Evolutionary conservation across 2,329 filamentous ascomycete genomes (phyloP).

Genomic region (Microcera coccophila): DNA sequence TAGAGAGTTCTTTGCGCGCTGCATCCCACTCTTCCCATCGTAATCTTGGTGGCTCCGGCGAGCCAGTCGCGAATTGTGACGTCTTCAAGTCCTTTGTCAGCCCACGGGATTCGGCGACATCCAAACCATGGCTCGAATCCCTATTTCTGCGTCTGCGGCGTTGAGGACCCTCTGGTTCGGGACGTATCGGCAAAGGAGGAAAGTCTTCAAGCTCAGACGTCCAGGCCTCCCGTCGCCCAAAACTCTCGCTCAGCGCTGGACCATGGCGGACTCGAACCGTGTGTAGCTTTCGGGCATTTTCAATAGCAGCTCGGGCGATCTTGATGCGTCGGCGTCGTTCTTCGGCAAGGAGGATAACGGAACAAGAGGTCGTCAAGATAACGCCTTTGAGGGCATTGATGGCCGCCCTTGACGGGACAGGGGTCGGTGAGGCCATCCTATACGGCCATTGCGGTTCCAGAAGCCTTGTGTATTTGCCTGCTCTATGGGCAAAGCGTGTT

Average conservation of each 20-base stretch:
- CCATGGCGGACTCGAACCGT: slow-evolving; percentile 33
- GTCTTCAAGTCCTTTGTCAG: no score
- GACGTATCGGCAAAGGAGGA: slow-evolving; percentile 10
- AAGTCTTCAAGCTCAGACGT: slow-evolving; percentile 25
- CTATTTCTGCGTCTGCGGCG: slow-evolving; percentile 28
- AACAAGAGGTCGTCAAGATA: slow-evolving; percentile 55
- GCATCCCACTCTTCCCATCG: slow-evolving; percentile 26
- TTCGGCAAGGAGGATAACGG: slow-evolving; percentile 52
- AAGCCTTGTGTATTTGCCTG: slow-evolving; percentile 6
- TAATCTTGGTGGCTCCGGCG: slow-evolving; percentile 8
- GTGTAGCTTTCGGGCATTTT: slow-evolving; percentile 51
- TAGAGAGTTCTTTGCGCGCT: slow-evolving; percentile 12
- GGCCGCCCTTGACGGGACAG: slow-evolving; percentile 52
- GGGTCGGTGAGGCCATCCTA: slow-evolving; percentile 44
- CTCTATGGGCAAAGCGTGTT: background rate
- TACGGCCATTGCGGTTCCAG: slow-evolving; percentile 25
- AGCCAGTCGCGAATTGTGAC: background rate
- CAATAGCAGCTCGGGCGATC: slow-evolving; percentile 46
- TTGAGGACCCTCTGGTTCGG: slow-evolving; percentile 20
- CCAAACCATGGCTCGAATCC: slow-evolving; percentile 7
- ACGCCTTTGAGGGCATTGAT: slow-evolving; percentile 54
- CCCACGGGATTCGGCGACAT: no score
- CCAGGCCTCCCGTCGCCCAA: slow-evolving; percentile 21
- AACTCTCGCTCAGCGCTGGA: slow-evolving; percentile 27
- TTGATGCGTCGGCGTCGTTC: slow-evolving; percentile 54